These are phyloP conservation scores for Xylaria scruposa DNA, from an alignment of 495 filamentous ascomycete genomes.

Conservation along the genomic window DNA sequence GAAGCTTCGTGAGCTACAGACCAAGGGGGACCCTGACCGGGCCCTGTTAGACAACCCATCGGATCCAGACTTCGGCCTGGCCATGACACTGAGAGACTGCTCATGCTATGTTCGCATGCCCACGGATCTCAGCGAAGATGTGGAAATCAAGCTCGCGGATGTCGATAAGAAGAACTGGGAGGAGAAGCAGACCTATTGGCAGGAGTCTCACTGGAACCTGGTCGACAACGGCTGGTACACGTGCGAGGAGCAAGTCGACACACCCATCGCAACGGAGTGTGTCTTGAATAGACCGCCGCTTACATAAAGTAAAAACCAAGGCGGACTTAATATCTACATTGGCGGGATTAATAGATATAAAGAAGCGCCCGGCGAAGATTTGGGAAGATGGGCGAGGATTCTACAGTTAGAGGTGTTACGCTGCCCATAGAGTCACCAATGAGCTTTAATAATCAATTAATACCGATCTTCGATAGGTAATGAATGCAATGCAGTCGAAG, in stretches of 20 bases:
- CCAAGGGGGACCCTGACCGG: conserved; percentile 55
- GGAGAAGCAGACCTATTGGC: conserved; percentile 78
- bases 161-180: conserved; percentile 82
- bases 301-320: not conserved
- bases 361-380: not conserved
- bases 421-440: not conserved
- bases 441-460: not conserved
- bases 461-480: not conserved
- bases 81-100: conserved; percentile 92
- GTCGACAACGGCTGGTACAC: conserved; percentile 78
- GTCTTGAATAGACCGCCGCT: conserved; percentile 19
- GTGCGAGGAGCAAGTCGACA: conserved; percentile 50
- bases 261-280: conserved; percentile 36
- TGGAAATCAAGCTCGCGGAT: conserved; percentile 83
- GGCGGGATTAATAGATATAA: not conserved
- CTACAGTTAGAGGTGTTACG: not conserved
- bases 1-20: conserved; percentile 59
- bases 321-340: not conserved
- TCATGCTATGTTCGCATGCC: conserved; percentile 77
- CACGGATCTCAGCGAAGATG: conserved; percentile 40
- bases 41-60: conserved; percentile 43
- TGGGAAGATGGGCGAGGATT: not conserved
- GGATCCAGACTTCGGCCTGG: conserved; percentile 50
- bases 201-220: conserved; percentile 64
- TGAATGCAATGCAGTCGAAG: conserved; percentile 2